A percentile compares a stretch with the other conserved stretches of the same genome.
phyloP scores from a whole-genome alignment of 2,329 filamentous ascomycete genomes.

The Xylariaceae sp. region DNA sequence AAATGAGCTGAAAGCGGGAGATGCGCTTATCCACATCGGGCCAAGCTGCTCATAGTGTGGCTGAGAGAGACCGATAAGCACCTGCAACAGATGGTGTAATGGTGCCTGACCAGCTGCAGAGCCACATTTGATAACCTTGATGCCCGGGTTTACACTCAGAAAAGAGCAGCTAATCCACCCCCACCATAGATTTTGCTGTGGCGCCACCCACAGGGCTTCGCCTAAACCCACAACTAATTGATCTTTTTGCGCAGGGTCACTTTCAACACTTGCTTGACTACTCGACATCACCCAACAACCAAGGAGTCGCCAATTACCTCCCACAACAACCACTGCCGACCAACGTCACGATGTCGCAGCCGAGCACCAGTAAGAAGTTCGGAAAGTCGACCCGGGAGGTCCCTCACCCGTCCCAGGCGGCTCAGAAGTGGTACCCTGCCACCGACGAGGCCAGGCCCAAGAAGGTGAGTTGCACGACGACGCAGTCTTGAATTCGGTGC shows the following conservation, averaged over 20 bases:
- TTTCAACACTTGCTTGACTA: slow-evolving; percentile 17
- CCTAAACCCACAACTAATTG: slow-evolving; percentile 33
- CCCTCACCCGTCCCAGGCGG: slow-evolving; percentile 84
- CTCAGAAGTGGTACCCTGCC: slow-evolving; percentile 98
- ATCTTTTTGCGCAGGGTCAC: slow-evolving; percentile 33
- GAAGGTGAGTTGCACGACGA: slow-evolving; percentile 72
- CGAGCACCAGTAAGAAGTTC: slow-evolving; percentile 83
- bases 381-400: slow-evolving; percentile 93
- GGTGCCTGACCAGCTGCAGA: too few relatives aligned
- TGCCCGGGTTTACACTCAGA: too few relatives aligned
- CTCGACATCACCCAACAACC: slow-evolving; percentile 24
- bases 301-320: slow-evolving; percentile 26
- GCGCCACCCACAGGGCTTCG: slow-evolving; percentile 32
- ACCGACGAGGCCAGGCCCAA: slow-evolving; percentile 85
- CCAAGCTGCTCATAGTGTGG: too few relatives aligned
- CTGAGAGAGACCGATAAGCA: too few relatives aligned
- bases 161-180: too few relatives aligned
- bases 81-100: too few relatives aligned
- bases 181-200: slow-evolving; percentile 4
- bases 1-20: too few relatives aligned
- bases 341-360: slow-evolving; percentile 69
- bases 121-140: too few relatives aligned
- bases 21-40: too few relatives aligned
- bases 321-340: slow-evolving; percentile 32
- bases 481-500: slow-evolving; percentile 11